phyloP scores from a whole-genome alignment of 306 rosid species.

The Alnus glutinosa region DNA sequence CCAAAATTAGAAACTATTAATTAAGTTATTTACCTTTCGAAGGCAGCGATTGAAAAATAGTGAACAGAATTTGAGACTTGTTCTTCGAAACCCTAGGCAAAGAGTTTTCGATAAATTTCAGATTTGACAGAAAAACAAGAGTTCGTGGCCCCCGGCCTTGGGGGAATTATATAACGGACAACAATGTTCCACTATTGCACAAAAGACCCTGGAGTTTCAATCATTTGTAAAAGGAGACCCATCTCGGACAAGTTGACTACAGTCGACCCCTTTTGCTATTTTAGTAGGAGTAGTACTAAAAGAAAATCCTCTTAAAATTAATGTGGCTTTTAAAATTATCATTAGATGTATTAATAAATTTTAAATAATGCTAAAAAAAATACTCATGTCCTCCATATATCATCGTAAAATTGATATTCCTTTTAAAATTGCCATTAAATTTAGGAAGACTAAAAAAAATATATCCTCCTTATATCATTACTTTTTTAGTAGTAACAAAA shows the following conservation, averaged over 20 bases:
- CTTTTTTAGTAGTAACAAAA: background rate
- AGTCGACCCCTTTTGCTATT: background rate
- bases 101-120: slow-evolving; percentile 19
- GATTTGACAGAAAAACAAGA: slow-evolving; percentile 32
- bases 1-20: background rate
- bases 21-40: slow-evolving; percentile 33
- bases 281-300: too few relatives aligned
- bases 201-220: slow-evolving; percentile 15
- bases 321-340: too few relatives aligned
- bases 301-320: too few relatives aligned
- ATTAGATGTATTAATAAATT: too few relatives aligned
- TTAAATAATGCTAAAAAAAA: too few relatives aligned
- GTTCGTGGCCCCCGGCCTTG: background rate
- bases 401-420: too few relatives aligned
- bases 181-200: slow-evolving; percentile 6
- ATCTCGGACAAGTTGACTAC: background rate
- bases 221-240: background rate
- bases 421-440: too few relatives aligned
- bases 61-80: slow-evolving; percentile 1
- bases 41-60: background rate
- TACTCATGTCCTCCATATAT: too few relatives aligned
- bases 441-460: too few relatives aligned
- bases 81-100: slow-evolving; percentile 48
- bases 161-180: background rate
- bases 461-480: too few relatives aligned